A percentile compares a stretch with the other conserved stretches of the same genome.
These are phyloP conservation scores for Echeveria elegans DNA, from an alignment of 164 flowering plant species.

Conservation along the genomic window DNA sequence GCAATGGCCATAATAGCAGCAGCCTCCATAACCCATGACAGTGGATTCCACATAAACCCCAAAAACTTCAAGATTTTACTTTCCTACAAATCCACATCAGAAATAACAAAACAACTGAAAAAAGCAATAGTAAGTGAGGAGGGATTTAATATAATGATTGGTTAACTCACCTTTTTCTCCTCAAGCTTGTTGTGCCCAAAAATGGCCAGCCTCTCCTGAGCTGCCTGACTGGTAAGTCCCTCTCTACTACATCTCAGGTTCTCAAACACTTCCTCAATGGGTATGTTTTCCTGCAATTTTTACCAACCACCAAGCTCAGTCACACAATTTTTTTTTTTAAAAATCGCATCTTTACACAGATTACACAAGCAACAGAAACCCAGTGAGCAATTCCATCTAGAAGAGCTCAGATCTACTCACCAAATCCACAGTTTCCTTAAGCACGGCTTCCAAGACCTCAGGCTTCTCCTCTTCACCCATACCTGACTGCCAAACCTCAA, in stretches of 20 bases:
- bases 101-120: not conserved
- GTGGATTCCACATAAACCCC: slow-evolving; percentile 93
- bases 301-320: not conserved
- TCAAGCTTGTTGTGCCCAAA: slow-evolving; percentile 73
- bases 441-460: slow-evolving; percentile 35
- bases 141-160: not conserved
- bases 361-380: not conserved
- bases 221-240: slow-evolving; percentile 42
- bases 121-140: not conserved
- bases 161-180: slow-evolving; percentile 52
- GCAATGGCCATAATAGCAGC: slow-evolving; percentile 90
- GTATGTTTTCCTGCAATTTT: slow-evolving; percentile 46
- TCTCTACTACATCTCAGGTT: slow-evolving; percentile 44
- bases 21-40: slow-evolving; percentile 94
- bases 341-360: not conserved
- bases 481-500: slow-evolving; percentile 4
- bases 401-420: slow-evolving; percentile 19
- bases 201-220: slow-evolving; percentile 33
- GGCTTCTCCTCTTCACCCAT: slow-evolving; percentile 16
- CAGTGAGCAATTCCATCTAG: not conserved
- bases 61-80: slow-evolving; percentile 70
- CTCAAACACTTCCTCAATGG: slow-evolving; percentile 57
- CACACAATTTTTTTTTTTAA: no score
- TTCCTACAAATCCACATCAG: slow-evolving; percentile 32
- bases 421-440: slow-evolving; percentile 56